These are phyloP conservation scores for Sporothrix protearum DNA, from an alignment of 2,329 filamentous ascomycete genomes.

Conservation along the genomic window DNA sequence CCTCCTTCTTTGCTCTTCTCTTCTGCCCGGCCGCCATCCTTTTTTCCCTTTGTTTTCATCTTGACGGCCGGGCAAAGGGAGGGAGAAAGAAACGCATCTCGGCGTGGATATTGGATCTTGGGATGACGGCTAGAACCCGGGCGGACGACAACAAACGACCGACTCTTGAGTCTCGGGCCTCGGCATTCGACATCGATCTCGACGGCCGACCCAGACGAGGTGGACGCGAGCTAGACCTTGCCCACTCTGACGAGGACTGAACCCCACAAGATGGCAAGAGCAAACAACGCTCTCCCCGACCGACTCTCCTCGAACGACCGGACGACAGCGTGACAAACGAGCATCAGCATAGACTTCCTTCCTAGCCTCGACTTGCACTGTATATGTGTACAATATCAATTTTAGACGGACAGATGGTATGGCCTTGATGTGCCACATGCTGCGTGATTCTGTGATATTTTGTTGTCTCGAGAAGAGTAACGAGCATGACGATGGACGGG, in stretches of 20 bases:
- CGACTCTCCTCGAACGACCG: slow-evolving; percentile 14
- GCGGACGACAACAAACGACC: neutral
- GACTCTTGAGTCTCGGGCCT: neutral
- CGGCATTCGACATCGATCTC: neutral
- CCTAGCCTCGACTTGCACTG: slow-evolving; percentile 42
- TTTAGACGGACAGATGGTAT: slow-evolving; percentile 41
- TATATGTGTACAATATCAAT: slow-evolving; percentile 53
- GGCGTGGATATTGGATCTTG: slow-evolving; percentile 16
- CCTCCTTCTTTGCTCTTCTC: slow-evolving; percentile 3
- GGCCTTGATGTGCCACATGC: neutral
- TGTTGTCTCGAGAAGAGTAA: neutral
- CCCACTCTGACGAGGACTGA: neutral
- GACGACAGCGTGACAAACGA: slow-evolving; percentile 15
- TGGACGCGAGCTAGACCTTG: neutral
- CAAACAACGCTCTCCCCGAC: neutral
- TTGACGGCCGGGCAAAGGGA: neutral
- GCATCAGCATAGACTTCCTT: slow-evolving; percentile 47
- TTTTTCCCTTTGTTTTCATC: slow-evolving; percentile 10
- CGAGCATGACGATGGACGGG: neutral
- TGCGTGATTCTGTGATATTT: neutral
- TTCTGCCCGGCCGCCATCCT: neutral
- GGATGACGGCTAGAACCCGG: slow-evolving; percentile 6
- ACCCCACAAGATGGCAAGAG: neutral
- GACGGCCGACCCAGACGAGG: neutral
- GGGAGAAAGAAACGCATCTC: slow-evolving; percentile 18